Percentiles rank a stretch among this genome's conserved stretches.
phyloP scores from a whole-genome alignment of 2,329 filamentous ascomycete genomes.

The Colletotrichum truncatum region DNA sequence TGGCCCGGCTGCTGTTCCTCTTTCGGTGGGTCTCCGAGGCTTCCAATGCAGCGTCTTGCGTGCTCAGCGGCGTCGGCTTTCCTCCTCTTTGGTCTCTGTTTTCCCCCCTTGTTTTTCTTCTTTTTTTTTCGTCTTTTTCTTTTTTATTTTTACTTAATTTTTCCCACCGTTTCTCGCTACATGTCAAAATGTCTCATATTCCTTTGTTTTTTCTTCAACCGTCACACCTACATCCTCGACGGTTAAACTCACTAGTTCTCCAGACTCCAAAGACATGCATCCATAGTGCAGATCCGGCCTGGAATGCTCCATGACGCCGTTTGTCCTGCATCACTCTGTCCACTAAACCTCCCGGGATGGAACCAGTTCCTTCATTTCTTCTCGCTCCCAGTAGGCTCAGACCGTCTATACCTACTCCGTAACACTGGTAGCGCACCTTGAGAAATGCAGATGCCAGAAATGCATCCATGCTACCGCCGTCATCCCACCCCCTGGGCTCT shows the following conservation, averaged over 20 bases:
- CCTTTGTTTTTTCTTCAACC: constrained; percentile 14
- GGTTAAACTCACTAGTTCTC: neutral
- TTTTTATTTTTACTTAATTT: too few species aligned
- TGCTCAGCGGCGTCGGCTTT: neutral
- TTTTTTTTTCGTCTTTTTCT: neutral
- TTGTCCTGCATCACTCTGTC: neutral
- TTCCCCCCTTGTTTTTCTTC: neutral
- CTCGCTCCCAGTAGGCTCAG: neutral
- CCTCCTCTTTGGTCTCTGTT: neutral
- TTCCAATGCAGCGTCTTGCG: neutral
- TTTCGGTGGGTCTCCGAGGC: neutral
- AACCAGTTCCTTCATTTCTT: neutral
- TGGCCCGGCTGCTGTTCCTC: constrained; percentile 9
- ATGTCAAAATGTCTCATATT: neutral
- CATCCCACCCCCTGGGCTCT: neutral
- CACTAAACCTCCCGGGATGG: neutral
- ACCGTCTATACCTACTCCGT: too few species aligned
- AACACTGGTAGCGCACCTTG: neutral
- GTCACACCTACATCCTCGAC: neutral
- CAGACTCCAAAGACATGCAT: constrained; percentile 5
- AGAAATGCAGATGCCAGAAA: neutral
- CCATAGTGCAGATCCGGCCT: constrained; percentile 17
- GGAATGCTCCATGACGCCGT: constrained; percentile 10
- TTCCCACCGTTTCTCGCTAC: neutral
- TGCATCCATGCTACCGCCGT: neutral